Evolutionary conservation across 768 basidiomycete species (phyloP).

Genomic region (Tubosaeta sp.): DNA sequence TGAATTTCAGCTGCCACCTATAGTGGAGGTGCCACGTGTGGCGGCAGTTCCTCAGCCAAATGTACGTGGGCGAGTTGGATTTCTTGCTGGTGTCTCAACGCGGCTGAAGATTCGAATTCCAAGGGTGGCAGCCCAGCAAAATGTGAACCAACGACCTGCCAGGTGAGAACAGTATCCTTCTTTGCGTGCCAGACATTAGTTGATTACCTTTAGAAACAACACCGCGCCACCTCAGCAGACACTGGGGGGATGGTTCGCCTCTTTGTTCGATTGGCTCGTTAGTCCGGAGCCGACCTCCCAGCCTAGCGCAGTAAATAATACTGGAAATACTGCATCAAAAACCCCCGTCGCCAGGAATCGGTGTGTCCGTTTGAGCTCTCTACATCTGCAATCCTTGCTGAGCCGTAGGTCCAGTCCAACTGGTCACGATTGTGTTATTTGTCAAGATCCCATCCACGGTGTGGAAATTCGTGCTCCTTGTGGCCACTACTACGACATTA

Average conservation of each 20-base stretch:
- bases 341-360: not conserved
- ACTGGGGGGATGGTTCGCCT: conserved; percentile 23
- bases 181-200: not conserved
- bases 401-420: not conserved
- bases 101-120: not conserved
- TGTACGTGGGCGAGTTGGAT: not conserved
- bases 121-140: conserved; percentile 6
- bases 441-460: conserved; percentile 30
- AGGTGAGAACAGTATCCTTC: conserved; percentile 8
- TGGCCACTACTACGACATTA: conserved; percentile 33
- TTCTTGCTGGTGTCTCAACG: not conserved
- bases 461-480: conserved; percentile 30
- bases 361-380: not conserved
- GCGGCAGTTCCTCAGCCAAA: not conserved
- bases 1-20: not conserved
- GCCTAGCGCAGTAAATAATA: not conserved
- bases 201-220: not conserved
- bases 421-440: conserved; percentile 33
- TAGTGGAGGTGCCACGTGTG: not conserved
- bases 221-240: conserved; percentile 2
- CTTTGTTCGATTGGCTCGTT: conserved; percentile 5
- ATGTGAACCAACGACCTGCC: not conserved
- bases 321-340: not conserved
- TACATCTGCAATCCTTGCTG: not conserved
- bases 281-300: not conserved